phyloP scores from a whole-genome alignment of 164 flowering plant species.

The Macadamia tetraphylla region DNA sequence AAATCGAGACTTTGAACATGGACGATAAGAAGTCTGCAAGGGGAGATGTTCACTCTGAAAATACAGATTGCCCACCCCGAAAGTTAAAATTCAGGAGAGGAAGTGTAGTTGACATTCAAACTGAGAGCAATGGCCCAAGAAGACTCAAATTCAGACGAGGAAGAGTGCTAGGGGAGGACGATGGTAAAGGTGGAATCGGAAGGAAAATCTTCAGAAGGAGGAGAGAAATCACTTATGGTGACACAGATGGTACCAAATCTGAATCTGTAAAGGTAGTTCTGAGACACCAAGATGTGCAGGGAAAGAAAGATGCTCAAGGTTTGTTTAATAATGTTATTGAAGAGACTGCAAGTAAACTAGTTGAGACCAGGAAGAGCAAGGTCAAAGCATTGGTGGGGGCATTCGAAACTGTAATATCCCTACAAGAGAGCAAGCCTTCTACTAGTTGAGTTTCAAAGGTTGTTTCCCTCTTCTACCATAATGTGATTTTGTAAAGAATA shows the following conservation, averaged over 20 bases:
- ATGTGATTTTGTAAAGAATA: not conserved
- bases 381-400: conserved; percentile 74
- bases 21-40: conserved; percentile 19
- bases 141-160: conserved; percentile 43
- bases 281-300: conserved; percentile 34
- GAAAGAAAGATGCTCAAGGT: conserved; percentile 29
- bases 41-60: conserved; percentile 16
- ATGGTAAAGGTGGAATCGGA: conserved; percentile 10
- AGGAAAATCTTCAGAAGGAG: conserved; percentile 5
- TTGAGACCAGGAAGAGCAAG: conserved; percentile 46
- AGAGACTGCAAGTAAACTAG: conserved; percentile 62
- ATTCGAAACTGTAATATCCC: conserved; percentile 64
- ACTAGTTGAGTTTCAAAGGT: not conserved
- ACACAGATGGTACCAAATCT: conserved; percentile 3
- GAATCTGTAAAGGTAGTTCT: conserved; percentile 33
- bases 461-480: not conserved
- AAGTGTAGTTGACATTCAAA: conserved; percentile 28
- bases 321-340: conserved; percentile 55
- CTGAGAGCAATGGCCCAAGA: conserved; percentile 32
- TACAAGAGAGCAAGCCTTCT: conserved; percentile 33
- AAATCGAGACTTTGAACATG: conserved; percentile 9
- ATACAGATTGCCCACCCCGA: conserved; percentile 6
- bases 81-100: conserved; percentile 51
- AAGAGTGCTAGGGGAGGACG: conserved; percentile 24
- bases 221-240: conserved; percentile 14